A percentile compares a stretch with the other conserved stretches of the same genome.
Conservation (phyloP, 2,329 filamentous ascomycete species). For the Aspergillus arachidicola region DNA sequence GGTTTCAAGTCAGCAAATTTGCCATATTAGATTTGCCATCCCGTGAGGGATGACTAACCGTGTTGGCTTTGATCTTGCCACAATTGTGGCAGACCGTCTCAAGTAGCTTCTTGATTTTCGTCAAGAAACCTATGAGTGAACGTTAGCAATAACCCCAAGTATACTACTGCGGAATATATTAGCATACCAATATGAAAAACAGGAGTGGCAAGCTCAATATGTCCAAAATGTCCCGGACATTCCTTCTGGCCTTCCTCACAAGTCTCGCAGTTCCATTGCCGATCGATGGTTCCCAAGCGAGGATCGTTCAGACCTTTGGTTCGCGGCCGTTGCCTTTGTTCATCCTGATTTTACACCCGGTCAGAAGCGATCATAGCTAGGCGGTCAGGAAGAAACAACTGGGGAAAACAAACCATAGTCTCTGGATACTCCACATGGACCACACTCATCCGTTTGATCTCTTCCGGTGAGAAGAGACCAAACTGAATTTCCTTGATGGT, state of each 20-base stretch:
- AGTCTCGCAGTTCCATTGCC: slow-evolving; percentile 92
- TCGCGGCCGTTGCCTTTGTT: slow-evolving; percentile 86
- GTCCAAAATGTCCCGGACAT: slow-evolving; percentile 96
- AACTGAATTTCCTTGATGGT: slow-evolving; percentile 99
- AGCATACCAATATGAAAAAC: slow-evolving; percentile 78
- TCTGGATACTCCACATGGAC: slow-evolving; percentile 97
- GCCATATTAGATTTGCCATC: slow-evolving; percentile 58
- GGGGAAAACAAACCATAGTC: slow-evolving; percentile 69
- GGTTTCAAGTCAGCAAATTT: slow-evolving; percentile 52
- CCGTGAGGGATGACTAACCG: slow-evolving; percentile 79
- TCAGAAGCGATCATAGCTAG: slow-evolving; percentile 20
- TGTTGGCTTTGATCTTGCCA: slow-evolving; percentile 95
- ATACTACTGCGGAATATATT: neutral
- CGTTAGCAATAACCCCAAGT: slow-evolving; percentile 30
- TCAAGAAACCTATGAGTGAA: slow-evolving; percentile 76
- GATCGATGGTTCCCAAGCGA: slow-evolving; percentile 92
- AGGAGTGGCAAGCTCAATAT: slow-evolving; percentile 95
- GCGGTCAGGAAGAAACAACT: slow-evolving; percentile 7
- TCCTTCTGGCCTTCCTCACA: slow-evolving; percentile 95
- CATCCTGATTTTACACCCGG: slow-evolving; percentile 59
- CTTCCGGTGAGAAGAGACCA: slow-evolving; percentile 93
- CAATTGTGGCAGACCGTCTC: slow-evolving; percentile 99
- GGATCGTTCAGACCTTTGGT: slow-evolving; percentile 94
- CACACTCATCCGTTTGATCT: slow-evolving; percentile 99
- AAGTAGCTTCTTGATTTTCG: slow-evolving; percentile 98